Evolutionary conservation across 2,329 filamentous ascomycete genomes (phyloP), one percentile per base, ranked within the genome.

Genomic region (Aspergillus piperis): DNA sequence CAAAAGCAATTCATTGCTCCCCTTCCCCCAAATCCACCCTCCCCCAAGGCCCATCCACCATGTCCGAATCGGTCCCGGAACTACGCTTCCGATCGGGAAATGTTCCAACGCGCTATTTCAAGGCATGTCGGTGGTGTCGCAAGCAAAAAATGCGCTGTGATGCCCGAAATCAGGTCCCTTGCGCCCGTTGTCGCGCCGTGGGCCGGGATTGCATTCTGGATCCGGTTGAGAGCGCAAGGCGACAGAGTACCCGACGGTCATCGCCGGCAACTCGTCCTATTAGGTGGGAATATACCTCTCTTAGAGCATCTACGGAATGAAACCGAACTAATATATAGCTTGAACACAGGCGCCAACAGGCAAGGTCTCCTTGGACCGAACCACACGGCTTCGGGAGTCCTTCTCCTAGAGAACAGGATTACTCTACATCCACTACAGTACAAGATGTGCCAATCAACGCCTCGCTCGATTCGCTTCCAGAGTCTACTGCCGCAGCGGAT

Each of bases 131-230:
- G 32, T 69, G 72, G 69, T 75, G 73, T 65, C 67, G 71, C 27
- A 64, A 71, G 61, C 72, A 73, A 57, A 75, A 75, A 55, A 73
- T 75, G 69, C 71, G 73, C 38, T 75, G 73, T 47, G 73, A 75
- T 64, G 73, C 73, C 30, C 72, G 72, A 30, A 70, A 66, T 15
- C 73, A 71, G 56, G 66, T 74, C 41, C 73, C 73, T n/a, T 75
- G 73, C 53, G 72, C 71, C 42, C 72, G 73, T 25, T 75, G 73
- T 59, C 70, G 69, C 6, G 66, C 71, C 7, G 65, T 68, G 8
- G 73, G 73, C 19, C 70, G 71, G 11, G 73, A 75, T 41, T 75
- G 73, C 54, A 68, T 75, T 17, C 36, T 75, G 5, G 73, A 75
- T 59, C 68, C 73, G 5, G 71, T 75, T 19, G 69, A 71, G 30